These are phyloP conservation scores for Talaromyces thailandensis DNA, from an alignment of 495 filamentous ascomycete species.

Conservation along the genomic window DNA sequence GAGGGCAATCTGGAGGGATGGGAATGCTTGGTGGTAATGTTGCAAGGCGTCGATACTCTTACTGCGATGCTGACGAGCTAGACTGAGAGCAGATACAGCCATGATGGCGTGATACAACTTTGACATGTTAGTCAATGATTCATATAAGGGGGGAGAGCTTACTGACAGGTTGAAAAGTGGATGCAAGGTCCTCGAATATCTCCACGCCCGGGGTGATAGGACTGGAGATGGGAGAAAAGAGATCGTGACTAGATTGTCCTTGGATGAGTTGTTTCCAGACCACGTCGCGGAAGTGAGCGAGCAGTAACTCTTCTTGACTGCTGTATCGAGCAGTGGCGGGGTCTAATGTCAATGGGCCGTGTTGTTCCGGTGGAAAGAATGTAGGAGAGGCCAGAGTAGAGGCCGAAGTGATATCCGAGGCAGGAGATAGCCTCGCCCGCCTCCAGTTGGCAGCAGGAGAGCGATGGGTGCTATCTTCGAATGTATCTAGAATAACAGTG, in stretches of 20 bases:
- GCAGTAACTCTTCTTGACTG: conserved; percentile 25
- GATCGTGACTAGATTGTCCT: conserved; percentile 4
- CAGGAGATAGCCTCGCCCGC: conserved; percentile 25
- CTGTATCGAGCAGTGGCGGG: conserved; percentile 15
- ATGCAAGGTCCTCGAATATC: conserved; percentile 40
- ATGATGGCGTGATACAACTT: conserved; percentile 52
- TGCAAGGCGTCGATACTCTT: conserved; percentile 41
- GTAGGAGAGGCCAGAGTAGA: conserved; percentile 15
- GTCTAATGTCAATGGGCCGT: not conserved
- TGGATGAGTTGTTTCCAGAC: conserved; percentile 32
- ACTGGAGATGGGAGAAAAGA: conserved; percentile 3
- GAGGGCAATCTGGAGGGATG: conserved; percentile 37
- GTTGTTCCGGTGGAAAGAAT: conserved; percentile 13
- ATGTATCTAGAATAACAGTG: conserved; percentile 36
- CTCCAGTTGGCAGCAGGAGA: conserved; percentile 16
- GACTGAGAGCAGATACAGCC: conserved; percentile 48
- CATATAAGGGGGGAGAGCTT: not conserved
- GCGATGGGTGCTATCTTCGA: conserved; percentile 36
- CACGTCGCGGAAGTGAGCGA: conserved; percentile 35
- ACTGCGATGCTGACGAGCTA: conserved; percentile 36
- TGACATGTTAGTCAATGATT: conserved; percentile 7
- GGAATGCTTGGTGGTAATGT: conserved; percentile 48
- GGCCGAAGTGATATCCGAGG: conserved; percentile 9
- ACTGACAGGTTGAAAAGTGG: conserved; percentile 42
- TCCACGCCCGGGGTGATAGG: conserved; percentile 21